Evolutionary conservation across 2,329 filamentous ascomycete species (phyloP), one percentile per base, ranked within the genome.

Genomic region (Alternaria arborescens): DNA sequence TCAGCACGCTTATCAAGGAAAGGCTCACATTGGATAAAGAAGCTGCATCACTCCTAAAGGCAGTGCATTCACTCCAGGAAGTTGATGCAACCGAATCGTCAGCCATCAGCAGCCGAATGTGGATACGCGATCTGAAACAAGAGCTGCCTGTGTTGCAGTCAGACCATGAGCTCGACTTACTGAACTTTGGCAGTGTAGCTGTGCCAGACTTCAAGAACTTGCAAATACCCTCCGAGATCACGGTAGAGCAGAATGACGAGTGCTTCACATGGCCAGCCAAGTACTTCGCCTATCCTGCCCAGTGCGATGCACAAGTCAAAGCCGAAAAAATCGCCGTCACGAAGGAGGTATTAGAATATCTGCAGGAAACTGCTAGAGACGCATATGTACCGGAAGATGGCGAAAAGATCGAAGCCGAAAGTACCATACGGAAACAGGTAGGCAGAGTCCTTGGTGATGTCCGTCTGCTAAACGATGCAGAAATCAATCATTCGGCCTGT

Each of bases 111-210:
- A 22, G 58, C 65, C 43, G 70, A 56, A 62, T 55, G 55, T 56
- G 67, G 43, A 18, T 69, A 71, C 51, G 32, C 48, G 32, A 69
- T 16, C 53, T 82, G 38, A 85, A 82, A 61, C 58, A 81, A 10
- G 83, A 86, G 53, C 57, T 80, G 36, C 84, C 85, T 3, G 52
- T 86, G 0, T 72, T 86, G 7, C 55, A n/a, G 3, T 77, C 74
- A 3, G 82, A 85, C 62, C 74, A 81, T 61, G 79, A 83, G 36
- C 65, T 80, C 24, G 83, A 85, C 64, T 62, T 84, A 53, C 61
- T 72, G n/a, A 60, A 61, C 4, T 81, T 85, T 59, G 72, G 71
- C 16, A 71, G 56, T 28, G 57, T 50, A 8, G 53, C 64, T 8
- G 53, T 64, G 34, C 72, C 73, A 1, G 67, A 76, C 16, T 71